Percentiles rank a stretch among this genome's conserved stretches.
These are phyloP conservation scores for Candida argentea DNA, from an alignment of 805 yeast species.

Conservation along the genomic window DNA sequence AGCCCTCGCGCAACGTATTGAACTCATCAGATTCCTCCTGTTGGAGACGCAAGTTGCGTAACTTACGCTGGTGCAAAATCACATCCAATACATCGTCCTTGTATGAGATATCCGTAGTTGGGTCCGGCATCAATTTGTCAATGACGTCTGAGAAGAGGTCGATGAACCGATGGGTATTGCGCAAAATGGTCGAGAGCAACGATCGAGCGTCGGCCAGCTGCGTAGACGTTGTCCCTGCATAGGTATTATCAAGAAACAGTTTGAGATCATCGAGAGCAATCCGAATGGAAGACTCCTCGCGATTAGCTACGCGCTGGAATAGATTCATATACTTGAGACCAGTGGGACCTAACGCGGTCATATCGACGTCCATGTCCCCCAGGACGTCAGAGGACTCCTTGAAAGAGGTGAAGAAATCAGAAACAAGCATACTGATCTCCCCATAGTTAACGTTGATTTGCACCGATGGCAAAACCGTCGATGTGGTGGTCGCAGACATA, in stretches of 20 bases:
- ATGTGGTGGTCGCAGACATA: conserved; percentile 10
- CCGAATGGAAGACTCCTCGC: conserved; percentile 58
- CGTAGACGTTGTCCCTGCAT: conserved; percentile 6
- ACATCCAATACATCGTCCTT: conserved; percentile 90
- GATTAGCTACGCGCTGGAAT: conserved; percentile 74
- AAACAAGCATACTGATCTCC: conserved; percentile 45
- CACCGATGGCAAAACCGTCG: conserved; percentile 47
- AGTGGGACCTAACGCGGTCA: conserved; percentile 3
- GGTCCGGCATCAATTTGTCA: conserved; percentile 78
- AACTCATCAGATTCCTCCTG: conserved; percentile 59
- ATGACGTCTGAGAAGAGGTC: conserved; percentile 68
- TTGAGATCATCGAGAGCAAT: conserved; percentile 82
- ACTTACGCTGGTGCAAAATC: conserved; percentile 78
- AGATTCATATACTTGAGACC: conserved; percentile 56
- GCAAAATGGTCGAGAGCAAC: conserved; percentile 49
- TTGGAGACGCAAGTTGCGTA: conserved; percentile 66
- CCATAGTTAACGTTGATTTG: conserved; percentile 67
- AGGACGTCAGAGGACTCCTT: conserved; percentile 30
- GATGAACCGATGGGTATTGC: conserved; percentile 68
- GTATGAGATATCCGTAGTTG: conserved; percentile 70
- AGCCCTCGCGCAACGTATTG: conserved; percentile 29
- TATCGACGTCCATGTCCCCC: conserved; percentile 11
- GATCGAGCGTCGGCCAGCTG: conserved; percentile 6
- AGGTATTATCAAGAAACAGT: conserved; percentile 46
- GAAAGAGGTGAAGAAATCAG: conserved; percentile 61